These are phyloP conservation scores for Acer saccharum DNA, from an alignment of 345 rosid species.

Conservation along the genomic window DNA sequence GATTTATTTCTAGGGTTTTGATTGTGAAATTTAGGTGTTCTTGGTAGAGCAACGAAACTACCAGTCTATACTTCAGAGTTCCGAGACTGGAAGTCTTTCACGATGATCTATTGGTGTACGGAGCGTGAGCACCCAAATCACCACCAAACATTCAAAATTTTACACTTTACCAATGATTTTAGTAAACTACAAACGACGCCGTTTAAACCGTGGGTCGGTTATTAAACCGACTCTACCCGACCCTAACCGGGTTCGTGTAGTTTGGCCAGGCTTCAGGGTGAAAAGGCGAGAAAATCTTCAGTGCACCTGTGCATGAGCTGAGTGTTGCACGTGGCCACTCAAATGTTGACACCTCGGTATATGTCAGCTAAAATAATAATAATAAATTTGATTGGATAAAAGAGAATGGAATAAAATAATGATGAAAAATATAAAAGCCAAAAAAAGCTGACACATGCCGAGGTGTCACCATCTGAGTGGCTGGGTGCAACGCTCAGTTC, in stretches of 20 bases:
- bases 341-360: no score
- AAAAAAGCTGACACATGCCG: no score
- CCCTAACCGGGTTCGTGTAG: not conserved
- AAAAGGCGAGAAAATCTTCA: not conserved
- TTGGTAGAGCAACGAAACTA: not conserved
- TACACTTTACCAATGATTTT: not conserved
- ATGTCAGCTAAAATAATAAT: no score
- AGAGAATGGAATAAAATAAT: no score
- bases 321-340: no score
- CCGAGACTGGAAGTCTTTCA: not conserved
- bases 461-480: no score
- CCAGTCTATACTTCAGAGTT: not conserved
- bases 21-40: not conserved
- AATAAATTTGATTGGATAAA: no score
- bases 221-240: not conserved
- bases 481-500: no score
- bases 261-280: not conserved
- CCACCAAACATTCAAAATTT: not conserved
- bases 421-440: no score
- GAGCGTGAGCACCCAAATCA: not conserved
- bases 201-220: not conserved
- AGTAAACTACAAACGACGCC: not conserved
- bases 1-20: constrained; percentile 15
- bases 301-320: no score
- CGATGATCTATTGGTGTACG: not conserved